Base-by-base conservation (phyloP, 176 grass and related monocot genomes). In the Otatea glauca region DNA sequence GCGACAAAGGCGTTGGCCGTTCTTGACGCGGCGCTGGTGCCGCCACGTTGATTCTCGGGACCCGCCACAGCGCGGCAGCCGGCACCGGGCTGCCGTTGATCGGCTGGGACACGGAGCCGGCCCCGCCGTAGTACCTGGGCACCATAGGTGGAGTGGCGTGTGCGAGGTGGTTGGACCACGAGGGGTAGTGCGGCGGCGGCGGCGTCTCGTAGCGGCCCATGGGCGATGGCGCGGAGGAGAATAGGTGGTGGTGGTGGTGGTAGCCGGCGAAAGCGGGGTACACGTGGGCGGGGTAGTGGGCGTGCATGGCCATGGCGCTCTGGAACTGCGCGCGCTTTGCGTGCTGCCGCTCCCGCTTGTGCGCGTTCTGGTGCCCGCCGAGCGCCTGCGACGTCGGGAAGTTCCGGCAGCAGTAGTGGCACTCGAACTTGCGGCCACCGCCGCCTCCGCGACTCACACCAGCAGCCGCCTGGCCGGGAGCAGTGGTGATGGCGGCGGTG, bases 321-420 rank as follows among this genome's bases (percentile, higher is more conserved):
- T 96, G 97, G 90, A 96, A 92, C 68, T 94, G 93, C 41, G 90
- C 92, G 67, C 93, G 86, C 91, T 94, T 96, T 7, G 83, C 90
- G 43, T 92, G 91, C 71, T 93, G 86, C 65, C 88, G 81, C 90
- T 89, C 86, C 18, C 86, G 82, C 81, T 96, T 99, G 92, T 99
- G 97, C 44, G 97, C 97, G 85, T 99, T 99, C 85, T 99, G 97
- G 84, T 99, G 97, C 0, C 97, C 97, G 53, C 97, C 97, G n/a
- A 99, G 89, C 35, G 93, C 93, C 77, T 99, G 97, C 70, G 93
- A 96, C 37, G 97, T 99, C 44, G 93, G 97, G 85, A 96, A 99
- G 83, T 99, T 95, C 60, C 97, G 93, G 88, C 86, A 96, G 85
- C 97, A 99, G 86, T 99, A 99, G 90, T 96, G 97, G 82, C 97